phyloP scores from a whole-genome alignment of 306 rosid genomes.

The Ormosia emarginata region DNA sequence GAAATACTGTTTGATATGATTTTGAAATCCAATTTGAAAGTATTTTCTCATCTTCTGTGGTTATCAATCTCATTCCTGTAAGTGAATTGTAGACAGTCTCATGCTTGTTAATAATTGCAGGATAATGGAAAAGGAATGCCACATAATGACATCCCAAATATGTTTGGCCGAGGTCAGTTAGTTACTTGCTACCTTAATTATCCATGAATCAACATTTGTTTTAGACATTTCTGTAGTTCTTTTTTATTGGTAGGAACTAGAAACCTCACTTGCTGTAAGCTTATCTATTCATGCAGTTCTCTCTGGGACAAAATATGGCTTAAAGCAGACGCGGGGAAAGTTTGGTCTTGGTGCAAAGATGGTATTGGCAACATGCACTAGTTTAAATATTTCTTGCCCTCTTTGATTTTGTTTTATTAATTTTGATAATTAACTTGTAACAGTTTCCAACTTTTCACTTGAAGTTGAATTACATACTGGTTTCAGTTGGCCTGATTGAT shows the following conservation, averaged over 20 bases:
- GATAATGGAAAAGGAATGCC: conserved; percentile 99
- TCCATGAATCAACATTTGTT: conserved; percentile 5
- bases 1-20: background rate
- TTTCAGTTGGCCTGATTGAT: background rate
- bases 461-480: background rate
- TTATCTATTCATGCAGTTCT: conserved; percentile 56
- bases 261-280: conserved; percentile 18
- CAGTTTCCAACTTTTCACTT: background rate
- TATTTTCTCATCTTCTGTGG: conserved; percentile 3
- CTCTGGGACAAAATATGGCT: conserved; percentile 96
- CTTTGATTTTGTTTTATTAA: background rate
- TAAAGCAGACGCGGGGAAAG: conserved; percentile 95
- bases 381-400: background rate
- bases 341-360: conserved; percentile 99
- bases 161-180: conserved; percentile 93
- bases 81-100: background rate
- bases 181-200: conserved; percentile 26
- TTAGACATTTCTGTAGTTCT: background rate
- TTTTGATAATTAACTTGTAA: background rate
- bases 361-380: conserved; percentile 48
- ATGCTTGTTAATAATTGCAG: conserved; percentile 40
- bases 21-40: conserved; percentile 13
- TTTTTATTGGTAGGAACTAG: conserved; percentile 16
- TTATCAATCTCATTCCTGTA: conserved; percentile 8
- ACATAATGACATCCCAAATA: conserved; percentile 95